A percentile compares a stretch with the other conserved stretches of the same genome.
Evolutionary conservation across 805 yeast genomes (phyloP).

Genomic region (Candida andamanensis): DNA sequence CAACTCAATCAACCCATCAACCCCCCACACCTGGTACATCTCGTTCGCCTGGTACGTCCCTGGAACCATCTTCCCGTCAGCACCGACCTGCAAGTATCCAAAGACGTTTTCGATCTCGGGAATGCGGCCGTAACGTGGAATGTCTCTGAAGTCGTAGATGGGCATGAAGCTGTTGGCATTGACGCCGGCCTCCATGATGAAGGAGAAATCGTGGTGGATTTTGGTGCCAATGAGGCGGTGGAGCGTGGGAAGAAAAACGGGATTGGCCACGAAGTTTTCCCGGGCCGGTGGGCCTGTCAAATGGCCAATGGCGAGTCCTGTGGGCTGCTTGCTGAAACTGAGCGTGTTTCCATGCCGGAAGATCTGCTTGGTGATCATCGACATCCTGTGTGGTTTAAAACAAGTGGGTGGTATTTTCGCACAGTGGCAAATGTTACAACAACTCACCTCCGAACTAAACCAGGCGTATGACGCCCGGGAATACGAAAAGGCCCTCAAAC

Average conservation of each 20-base stretch:
- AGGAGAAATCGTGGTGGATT: constrained; percentile 44
- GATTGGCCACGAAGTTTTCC: constrained; percentile 18
- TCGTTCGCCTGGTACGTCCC: constrained; percentile 53
- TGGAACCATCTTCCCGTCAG: constrained; percentile 48
- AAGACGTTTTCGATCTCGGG: constrained; percentile 68
- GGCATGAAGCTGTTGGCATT: constrained; percentile 58
- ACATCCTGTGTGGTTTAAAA: too few species aligned
- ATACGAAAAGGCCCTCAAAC: constrained; percentile 52
- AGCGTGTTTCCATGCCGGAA: constrained; percentile 8
- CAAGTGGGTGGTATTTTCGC: too few species aligned
- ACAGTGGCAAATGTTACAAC: constrained; percentile 40
- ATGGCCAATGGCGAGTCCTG: constrained; percentile 7
- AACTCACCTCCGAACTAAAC: constrained; percentile 65
- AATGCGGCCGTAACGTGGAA: constrained; percentile 59
- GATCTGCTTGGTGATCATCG: constrained; percentile 10
- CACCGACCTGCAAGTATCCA: constrained; percentile 63
- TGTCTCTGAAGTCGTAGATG: constrained; percentile 61
- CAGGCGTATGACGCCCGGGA: constrained; percentile 57
- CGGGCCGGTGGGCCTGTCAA: constrained; percentile 3
- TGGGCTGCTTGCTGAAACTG: constrained; percentile 8
- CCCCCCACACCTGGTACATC: constrained; percentile 48
- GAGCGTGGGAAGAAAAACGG: constrained; percentile 22
- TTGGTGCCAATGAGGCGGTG: constrained; percentile 19
- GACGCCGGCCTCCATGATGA: constrained; percentile 50
- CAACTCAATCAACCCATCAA: constrained; percentile 34